These are phyloP conservation scores for Parathielavia hyrcaniae DNA, from an alignment of 495 filamentous ascomycete species.

Conservation along the genomic window DNA sequence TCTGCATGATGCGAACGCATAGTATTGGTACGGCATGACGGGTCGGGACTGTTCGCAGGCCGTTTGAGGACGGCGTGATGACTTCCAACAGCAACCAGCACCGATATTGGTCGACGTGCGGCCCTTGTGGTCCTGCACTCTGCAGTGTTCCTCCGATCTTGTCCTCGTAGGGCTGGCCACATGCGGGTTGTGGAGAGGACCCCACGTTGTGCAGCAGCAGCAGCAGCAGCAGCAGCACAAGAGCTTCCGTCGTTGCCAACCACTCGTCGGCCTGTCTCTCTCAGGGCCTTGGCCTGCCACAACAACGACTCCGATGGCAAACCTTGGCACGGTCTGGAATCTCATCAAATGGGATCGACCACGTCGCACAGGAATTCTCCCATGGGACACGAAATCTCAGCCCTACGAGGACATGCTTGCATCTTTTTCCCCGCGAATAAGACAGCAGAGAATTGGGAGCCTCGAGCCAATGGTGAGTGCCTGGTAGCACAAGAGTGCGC, in stretches of 20 bases:
- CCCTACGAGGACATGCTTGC: slow-evolving; percentile 2
- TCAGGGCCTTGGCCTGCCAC: neutral
- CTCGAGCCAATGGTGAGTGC: slow-evolving; percentile 5
- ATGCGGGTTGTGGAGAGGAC: too few relatives aligned
- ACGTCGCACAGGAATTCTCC: neutral
- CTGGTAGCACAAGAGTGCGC: slow-evolving; percentile 7
- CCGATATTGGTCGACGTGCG: slow-evolving; percentile 3
- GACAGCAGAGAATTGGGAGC: slow-evolving; percentile 10
- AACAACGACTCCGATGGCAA: neutral
- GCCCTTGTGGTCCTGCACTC: slow-evolving; percentile 5
- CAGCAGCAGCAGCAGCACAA: too few relatives aligned
- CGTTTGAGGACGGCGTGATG: neutral
- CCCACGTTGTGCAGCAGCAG: neutral
- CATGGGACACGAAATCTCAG: slow-evolving; percentile 9
- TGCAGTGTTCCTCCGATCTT: slow-evolving; percentile 2
- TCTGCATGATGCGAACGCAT: neutral
- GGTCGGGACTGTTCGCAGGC: too few relatives aligned
- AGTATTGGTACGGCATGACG: neutral
- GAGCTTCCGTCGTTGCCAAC: neutral
- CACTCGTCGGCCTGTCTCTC: neutral
- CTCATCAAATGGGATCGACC: too few relatives aligned
- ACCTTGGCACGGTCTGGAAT: neutral
- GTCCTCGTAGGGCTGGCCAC: slow-evolving; percentile 10
- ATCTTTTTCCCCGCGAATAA: slow-evolving; percentile 2
- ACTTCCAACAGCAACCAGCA: neutral